Evolutionary conservation across 1,284 basidiomycete species (phyloP).

Genomic region (Ganoderma resinaceum): DNA sequence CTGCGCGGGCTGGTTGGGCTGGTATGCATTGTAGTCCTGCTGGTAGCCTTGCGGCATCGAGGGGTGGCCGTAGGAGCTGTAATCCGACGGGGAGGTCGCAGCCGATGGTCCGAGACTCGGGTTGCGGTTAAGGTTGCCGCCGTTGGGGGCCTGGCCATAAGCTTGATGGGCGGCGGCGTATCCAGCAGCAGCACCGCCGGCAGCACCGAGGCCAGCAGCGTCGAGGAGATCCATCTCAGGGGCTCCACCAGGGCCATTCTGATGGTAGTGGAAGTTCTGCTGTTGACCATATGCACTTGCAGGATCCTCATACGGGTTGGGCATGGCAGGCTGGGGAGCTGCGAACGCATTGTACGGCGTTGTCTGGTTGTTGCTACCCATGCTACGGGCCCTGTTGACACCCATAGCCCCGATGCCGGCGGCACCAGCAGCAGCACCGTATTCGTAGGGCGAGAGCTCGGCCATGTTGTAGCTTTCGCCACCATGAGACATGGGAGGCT

Average conservation of each 20-base stretch:
- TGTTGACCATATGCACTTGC: slow-evolving; percentile 16
- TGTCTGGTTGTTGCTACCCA: slow-evolving; percentile 28
- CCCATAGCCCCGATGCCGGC: slow-evolving; percentile 41
- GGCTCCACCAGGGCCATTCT: slow-evolving; percentile 8
- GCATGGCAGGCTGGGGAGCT: slow-evolving; percentile 27
- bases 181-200: slow-evolving; percentile 38
- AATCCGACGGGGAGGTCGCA: slow-evolving; percentile 28
- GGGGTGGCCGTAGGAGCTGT: slow-evolving; percentile 27
- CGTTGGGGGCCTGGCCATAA: slow-evolving; percentile 7
- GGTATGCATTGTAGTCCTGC: slow-evolving; percentile 23
- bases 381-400: slow-evolving; percentile 38
- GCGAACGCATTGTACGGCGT: slow-evolving; percentile 46
- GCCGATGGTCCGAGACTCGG: slow-evolving; percentile 42
- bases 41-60: slow-evolving; percentile 15
- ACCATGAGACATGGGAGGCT: slow-evolving; percentile 52
- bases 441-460: slow-evolving; percentile 51
- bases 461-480: slow-evolving; percentile 56
- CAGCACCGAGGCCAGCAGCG: slow-evolving; percentile 33
- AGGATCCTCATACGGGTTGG: slow-evolving; percentile 32
- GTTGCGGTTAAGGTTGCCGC: slow-evolving; percentile 37
- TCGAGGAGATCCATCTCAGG: slow-evolving; percentile 31
- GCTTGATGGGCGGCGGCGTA: slow-evolving; percentile 19
- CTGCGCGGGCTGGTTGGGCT: slow-evolving; percentile 3
- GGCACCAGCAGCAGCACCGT: slow-evolving; percentile 38
- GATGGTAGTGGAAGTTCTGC: slow-evolving; percentile 26